Percentiles rank a stretch among this genome's conserved stretches.
These are phyloP conservation scores for Trypanosoma lewisi DNA, from an alignment of 208 protist genomes.

Conservation along the genomic window DNA sequence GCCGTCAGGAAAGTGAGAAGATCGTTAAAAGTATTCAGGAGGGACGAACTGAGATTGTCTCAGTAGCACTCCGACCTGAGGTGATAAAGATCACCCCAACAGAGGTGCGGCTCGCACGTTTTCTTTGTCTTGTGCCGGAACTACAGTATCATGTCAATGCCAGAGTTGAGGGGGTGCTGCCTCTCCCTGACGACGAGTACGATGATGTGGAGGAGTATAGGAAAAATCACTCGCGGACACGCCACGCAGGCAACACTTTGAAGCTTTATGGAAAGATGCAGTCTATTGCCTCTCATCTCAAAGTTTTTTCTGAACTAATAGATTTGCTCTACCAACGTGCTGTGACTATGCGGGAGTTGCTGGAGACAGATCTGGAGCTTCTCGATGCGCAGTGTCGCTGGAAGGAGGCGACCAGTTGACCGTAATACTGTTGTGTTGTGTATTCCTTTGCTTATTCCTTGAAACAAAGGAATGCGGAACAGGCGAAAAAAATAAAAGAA, in stretches of 20 bases:
- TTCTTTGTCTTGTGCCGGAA: constrained; percentile 76
- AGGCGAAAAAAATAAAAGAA: neutral
- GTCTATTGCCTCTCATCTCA: constrained; percentile 32
- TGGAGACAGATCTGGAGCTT: constrained; percentile 37
- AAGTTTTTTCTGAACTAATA: constrained; percentile 31
- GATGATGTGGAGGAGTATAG: constrained; percentile 71
- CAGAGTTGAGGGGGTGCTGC: constrained; percentile 66
- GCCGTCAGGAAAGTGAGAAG: constrained; percentile 32
- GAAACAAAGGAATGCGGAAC: too few relatives aligned
- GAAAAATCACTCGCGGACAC: constrained; percentile 48
- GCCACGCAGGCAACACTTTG: constrained; percentile 50
- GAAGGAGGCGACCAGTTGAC: neutral
- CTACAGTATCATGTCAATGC: constrained; percentile 64
- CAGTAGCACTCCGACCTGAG: constrained; percentile 57
- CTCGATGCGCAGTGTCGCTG: constrained; percentile 30
- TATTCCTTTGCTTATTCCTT: too few relatives aligned
- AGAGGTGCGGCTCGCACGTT: constrained; percentile 67
- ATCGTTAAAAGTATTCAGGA: constrained; percentile 49
- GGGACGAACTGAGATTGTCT: constrained; percentile 33
- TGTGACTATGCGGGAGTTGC: constrained; percentile 29
- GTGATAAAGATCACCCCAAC: constrained; percentile 60
- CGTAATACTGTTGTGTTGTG: neutral
- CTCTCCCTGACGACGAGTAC: constrained; percentile 76
- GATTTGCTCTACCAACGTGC: constrained; percentile 34
- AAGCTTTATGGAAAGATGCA: constrained; percentile 57